Evolutionary conservation across 495 filamentous ascomycete genomes (phyloP), one percentile per base, ranked within the genome.

Genomic region (Neurospora sp.): DNA sequence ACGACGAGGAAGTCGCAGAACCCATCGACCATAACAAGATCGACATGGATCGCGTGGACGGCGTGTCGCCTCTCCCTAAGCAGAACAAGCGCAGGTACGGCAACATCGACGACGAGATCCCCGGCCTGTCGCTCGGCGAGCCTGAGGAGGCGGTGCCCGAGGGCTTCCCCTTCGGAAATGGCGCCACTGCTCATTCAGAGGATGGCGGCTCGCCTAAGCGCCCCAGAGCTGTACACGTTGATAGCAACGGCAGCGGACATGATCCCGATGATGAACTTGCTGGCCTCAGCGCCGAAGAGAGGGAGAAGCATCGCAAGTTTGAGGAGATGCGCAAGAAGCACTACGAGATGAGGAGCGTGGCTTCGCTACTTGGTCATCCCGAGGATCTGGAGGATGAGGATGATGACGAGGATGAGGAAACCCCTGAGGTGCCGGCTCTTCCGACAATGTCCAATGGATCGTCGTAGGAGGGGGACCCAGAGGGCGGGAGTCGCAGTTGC

Each of bases 321-420:
- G 94, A 97, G 84, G 86, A 92, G 83, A 87, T 93, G 86, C 87
- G 96, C 81, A 97, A 94, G 88, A 93, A 89, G 83, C 96, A 99
- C 81, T 99, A 99, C 81, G 96, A 98, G 86, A 98, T 99, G 96
- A 94, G 89, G 86, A 92, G 96, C 79, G 93, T 98, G 31, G 97
- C 94, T 75, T 88, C 91, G 77, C 82, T 98, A 72, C 87, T 99
- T 74, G 96, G 94, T 12, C 88, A 90, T 72, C 88, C 88, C 3
- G 89, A 90, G 76, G 79, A 84, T 1, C 71, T 89, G 27, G 84
- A 82, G 8, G 80, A 74, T 10, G 82, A 76, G 37, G 77, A 78
- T 4, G 80, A 78, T 0, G 79, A 77, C 4, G 77, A 77, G 12
- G 76, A 75, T 3, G 72, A 74, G 9, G 72, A 76, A 2, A 66